A percentile compares a stretch with the other conserved stretches of the same genome.
phyloP scores from a whole-genome alignment of 805 yeast species.

The Cyberlindnera galapagoensis region DNA sequence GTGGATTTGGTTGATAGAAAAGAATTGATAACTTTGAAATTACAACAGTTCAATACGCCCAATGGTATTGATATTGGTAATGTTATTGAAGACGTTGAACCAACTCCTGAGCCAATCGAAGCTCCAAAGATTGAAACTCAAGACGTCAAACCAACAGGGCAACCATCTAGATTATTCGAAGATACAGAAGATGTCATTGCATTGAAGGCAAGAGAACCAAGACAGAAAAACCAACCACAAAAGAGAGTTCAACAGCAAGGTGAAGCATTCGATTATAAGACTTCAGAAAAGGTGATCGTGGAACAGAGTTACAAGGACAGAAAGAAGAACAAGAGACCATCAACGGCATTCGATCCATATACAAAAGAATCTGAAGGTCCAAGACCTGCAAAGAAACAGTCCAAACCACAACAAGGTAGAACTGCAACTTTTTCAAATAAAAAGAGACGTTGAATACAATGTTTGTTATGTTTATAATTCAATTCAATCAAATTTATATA shows the following conservation, averaged over 20 bases:
- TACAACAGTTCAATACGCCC: too few relatives aligned
- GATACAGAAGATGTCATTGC: constrained; percentile 19
- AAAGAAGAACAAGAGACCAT: constrained; percentile 30
- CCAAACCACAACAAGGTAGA: constrained; percentile 15
- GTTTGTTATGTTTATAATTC: background rate
- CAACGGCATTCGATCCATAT: constrained; percentile 52
- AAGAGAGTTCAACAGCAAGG: constrained; percentile 5
- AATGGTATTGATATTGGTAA: too few relatives aligned
- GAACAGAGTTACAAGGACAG: constrained; percentile 12
- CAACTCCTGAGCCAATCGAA: background rate
- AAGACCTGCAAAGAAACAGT: constrained; percentile 39
- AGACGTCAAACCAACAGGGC: too few relatives aligned
- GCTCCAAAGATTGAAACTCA: constrained; percentile 2
- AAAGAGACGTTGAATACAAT: constrained; percentile 9
- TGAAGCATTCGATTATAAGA: constrained; percentile 38
- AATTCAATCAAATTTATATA: background rate
- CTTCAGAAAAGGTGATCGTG: constrained; percentile 36
- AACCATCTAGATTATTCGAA: constrained; percentile 14
- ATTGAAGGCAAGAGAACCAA: constrained; percentile 13
- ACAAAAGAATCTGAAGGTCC: constrained; percentile 44
- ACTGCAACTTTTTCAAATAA: constrained; percentile 18
- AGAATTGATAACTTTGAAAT: too few relatives aligned
- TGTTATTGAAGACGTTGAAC: too few relatives aligned
- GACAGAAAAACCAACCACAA: constrained; percentile 2
- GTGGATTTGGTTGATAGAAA: too few relatives aligned